phyloP scores from a whole-genome alignment of 495 filamentous ascomycete species.

The Patellaria atrata region DNA sequence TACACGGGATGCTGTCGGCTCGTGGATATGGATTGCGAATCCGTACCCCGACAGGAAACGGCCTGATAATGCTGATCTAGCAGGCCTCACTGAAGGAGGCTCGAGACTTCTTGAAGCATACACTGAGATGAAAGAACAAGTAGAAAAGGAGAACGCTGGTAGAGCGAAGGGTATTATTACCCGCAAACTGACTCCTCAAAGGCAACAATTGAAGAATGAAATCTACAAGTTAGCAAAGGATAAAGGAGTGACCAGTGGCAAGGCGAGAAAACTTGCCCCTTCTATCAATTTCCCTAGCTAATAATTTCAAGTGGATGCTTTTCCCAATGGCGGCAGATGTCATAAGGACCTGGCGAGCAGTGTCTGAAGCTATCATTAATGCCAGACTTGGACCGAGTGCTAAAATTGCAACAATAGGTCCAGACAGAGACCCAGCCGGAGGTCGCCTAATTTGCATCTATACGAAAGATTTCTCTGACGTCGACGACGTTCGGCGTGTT shows the following conservation, averaged over 20 bases:
- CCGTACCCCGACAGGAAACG: conserved; percentile 25
- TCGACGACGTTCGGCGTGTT: conserved; percentile 52
- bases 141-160: conserved; percentile 29
- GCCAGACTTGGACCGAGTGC: conserved; percentile 52
- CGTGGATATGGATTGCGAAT: conserved; percentile 57
- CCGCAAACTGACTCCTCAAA: conserved; percentile 37
- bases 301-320: conserved; percentile 55
- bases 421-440: conserved; percentile 23
- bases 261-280: conserved; percentile 27
- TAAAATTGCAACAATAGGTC: conserved; percentile 52
- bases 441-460: conserved; percentile 58
- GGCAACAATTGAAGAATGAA: conserved; percentile 34
- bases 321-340: conserved; percentile 44
- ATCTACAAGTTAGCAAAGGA: conserved; percentile 43
- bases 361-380: conserved; percentile 47
- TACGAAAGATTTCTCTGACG: conserved; percentile 57
- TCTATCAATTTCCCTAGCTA: conserved; percentile 1
- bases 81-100: conserved; percentile 31
- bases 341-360: conserved; percentile 44
- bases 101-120: conserved; percentile 31
- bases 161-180: conserved; percentile 31
- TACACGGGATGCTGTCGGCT: conserved; percentile 21
- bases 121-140: conserved; percentile 23
- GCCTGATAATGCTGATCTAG: conserved; percentile 13
- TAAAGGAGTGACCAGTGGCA: conserved; percentile 45